These are phyloP conservation scores for Chlamydomonas incerta DNA, from an alignment of 139 green algal genomes.

Conservation along the genomic window DNA sequence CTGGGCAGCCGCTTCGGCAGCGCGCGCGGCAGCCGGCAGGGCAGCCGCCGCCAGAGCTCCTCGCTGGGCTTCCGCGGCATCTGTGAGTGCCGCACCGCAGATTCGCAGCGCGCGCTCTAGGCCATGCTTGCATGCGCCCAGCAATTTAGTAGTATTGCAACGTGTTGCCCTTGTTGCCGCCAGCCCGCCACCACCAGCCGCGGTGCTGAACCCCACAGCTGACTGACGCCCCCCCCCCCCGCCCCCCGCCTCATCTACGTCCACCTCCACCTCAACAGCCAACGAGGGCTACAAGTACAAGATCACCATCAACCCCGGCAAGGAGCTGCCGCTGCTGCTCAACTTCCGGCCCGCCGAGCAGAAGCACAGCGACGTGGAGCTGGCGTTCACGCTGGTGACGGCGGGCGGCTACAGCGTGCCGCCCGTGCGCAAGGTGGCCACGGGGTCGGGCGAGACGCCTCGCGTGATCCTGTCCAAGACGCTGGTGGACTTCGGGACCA, in stretches of 20 bases:
- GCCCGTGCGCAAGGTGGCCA: constrained; percentile 39
- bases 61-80: constrained; percentile 24
- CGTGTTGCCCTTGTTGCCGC: too few species aligned
- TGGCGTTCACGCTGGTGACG: constrained; percentile 45
- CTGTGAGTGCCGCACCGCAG: neutral
- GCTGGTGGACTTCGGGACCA: constrained; percentile 70
- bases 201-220: too few species aligned
- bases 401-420: neutral
- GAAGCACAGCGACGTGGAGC: constrained; percentile 30
- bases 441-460: constrained; percentile 58
- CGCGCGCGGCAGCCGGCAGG: constrained; percentile 27
- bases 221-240: neutral
- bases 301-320: constrained; percentile 50
- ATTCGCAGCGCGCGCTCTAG: too few species aligned
- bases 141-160: too few species aligned
- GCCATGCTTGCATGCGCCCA: too few species aligned
- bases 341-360: constrained; percentile 47
- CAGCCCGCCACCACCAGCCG: too few species aligned
- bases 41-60: constrained; percentile 31
- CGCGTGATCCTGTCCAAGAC: constrained; percentile 67
- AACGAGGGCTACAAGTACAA: constrained; percentile 52
- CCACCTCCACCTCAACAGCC: neutral
- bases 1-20: constrained; percentile 51
- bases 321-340: constrained; percentile 53
- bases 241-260: neutral